Base-by-base conservation (phyloP, 2,329 filamentous ascomycete species). In the Bisporella sp. region DNA sequence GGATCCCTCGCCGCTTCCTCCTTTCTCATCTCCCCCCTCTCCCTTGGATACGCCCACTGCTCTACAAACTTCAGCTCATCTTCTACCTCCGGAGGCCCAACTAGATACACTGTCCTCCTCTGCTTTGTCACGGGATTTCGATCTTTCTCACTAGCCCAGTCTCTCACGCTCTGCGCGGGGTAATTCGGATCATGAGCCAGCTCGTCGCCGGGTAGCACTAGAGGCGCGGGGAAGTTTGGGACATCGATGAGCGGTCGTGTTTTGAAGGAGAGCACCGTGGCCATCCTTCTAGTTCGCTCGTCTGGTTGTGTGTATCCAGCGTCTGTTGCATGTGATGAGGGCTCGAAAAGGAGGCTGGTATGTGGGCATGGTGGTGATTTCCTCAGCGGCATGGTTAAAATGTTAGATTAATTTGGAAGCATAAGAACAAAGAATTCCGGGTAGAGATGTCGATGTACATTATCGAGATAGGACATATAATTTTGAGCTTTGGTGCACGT, bases 171-270 rank as follows among this genome's bases (percentile, higher is more conserved):
- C 33, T 63, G 60, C 4, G 57, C 45, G 4, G 49, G 47, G 28
- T 57, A 48, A 4, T 39, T 52, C 2, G 61, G 54, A 47, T 62
- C 54, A 6, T 45, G 41, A 3, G 53, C 52, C 8, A 64, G 52
- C 37, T 59, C 60, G 46, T 62, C 61, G 9, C 49, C 54, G 1
- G 58, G 56, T 11, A 64, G 47, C 8, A 61, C 46, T 8, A 64
- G 50, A 4, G 62, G 59, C 0, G 51, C 59, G 1, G 59, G 61
- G 32, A 62, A 64, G 6, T 50, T 49, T 31, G 48, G 11, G 51
- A 42, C 28, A 43, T 39, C 2, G 35, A 13, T 28, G 9, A 1
- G 28, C 47, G 42, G 6, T 37, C n/a, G 6, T 6, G 9, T 1
- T 46, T 28, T 31, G 42, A 48, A 2, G 35, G 8, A 5, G 41